A percentile compares a stretch with the other conserved stretches of the same genome.
These are phyloP conservation scores for Ceratocystis harringtonii DNA, from an alignment of 2,329 filamentous ascomycete species.

Conservation along the genomic window DNA sequence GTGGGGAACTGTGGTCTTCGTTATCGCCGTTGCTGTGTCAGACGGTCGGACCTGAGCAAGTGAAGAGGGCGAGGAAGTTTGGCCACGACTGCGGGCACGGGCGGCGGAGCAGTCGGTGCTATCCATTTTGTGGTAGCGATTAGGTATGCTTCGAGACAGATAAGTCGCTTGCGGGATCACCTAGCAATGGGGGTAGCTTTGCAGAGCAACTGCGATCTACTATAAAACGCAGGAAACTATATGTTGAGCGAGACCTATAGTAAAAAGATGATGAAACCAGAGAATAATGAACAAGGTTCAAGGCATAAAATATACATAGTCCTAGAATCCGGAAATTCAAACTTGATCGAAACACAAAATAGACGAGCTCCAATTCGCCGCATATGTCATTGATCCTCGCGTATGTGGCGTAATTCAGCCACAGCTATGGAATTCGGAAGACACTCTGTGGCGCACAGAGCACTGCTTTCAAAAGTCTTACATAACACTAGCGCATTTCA, in stretches of 20 bases:
- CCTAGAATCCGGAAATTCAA: not conserved
- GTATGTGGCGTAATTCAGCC: not conserved
- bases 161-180: not conserved
- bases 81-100: not conserved
- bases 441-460: not conserved
- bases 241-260: not conserved
- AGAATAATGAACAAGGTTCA: not conserved
- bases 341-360: not conserved
- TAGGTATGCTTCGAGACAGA: not conserved
- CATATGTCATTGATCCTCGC: not conserved
- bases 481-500: not conserved
- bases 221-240: not conserved
- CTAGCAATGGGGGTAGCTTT: not conserved
- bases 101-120: not conserved
- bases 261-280: not conserved
- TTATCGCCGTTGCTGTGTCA: no score
- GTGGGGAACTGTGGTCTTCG: not conserved
- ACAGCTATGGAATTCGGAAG: not conserved
- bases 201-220: not conserved
- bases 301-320: not conserved
- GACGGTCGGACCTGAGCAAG: not conserved
- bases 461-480: not conserved
- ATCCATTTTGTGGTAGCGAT: not conserved
- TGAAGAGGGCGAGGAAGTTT: not conserved
- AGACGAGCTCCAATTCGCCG: not conserved